Conservation (phyloP, 2,329 filamentous ascomycete genomes). For the Parascedosporium putredinis region DNA sequence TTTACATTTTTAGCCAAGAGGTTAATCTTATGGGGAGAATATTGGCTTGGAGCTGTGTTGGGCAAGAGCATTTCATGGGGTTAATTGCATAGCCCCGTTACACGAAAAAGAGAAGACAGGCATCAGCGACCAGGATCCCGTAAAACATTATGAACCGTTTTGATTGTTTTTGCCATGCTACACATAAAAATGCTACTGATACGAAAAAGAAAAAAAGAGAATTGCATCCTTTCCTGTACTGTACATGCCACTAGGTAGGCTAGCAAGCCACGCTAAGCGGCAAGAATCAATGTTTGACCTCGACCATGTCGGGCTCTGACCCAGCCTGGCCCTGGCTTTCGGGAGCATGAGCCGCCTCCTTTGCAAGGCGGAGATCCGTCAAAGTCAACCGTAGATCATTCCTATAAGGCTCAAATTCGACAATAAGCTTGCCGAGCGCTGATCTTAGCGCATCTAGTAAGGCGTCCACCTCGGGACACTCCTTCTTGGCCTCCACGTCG, state of each 20-base stretch:
- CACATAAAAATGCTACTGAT: background rate
- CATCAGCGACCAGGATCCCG: background rate
- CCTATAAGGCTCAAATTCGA: slow-evolving; percentile 65
- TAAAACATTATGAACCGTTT: background rate
- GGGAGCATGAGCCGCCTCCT: slow-evolving; percentile 43
- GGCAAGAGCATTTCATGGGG: no score
- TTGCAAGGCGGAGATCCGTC: slow-evolving; percentile 64
- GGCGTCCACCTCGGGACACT: slow-evolving; percentile 58
- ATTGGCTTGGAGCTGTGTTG: background rate
- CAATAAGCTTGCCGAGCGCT: slow-evolving; percentile 55
- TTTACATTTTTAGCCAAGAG: background rate
- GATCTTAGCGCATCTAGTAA: slow-evolving; percentile 55
- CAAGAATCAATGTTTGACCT: slow-evolving; percentile 10
- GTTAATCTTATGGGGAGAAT: background rate
- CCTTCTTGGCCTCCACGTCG: slow-evolving; percentile 49
- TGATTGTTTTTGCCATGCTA: background rate
- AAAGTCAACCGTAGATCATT: slow-evolving; percentile 57
- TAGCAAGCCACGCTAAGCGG: no score
- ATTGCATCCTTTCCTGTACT: background rate
- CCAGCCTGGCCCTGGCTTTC: slow-evolving; percentile 11
- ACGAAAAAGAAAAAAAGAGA: no score
- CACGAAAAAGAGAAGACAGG: background rate
- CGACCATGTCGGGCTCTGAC: slow-evolving; percentile 19
- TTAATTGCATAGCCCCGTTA: background rate
- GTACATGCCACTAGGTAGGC: background rate